phyloP scores from a whole-genome alignment of 352 stramenopile genomes.

The Phytophthora idaei region DNA sequence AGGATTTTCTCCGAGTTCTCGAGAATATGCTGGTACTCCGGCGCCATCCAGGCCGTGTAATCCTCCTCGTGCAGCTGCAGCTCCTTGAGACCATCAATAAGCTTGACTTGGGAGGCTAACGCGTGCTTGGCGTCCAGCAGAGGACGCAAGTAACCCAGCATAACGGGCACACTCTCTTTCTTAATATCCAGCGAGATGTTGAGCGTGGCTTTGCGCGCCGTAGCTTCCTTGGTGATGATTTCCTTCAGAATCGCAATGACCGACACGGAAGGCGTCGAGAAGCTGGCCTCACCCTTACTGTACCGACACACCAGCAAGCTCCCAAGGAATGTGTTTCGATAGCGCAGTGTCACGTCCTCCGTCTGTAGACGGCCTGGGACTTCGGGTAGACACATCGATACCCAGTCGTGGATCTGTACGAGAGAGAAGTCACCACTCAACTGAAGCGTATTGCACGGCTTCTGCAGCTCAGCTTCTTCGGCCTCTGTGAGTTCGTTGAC shows the following conservation, averaged over 20 bases:
- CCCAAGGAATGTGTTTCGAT: constrained; percentile 79
- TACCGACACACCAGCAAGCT: constrained; percentile 80
- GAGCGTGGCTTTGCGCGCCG: constrained; percentile 72
- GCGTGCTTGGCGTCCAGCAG: constrained; percentile 76
- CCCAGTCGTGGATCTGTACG: constrained; percentile 88
- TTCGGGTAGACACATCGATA: constrained; percentile 77
- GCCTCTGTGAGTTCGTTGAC: constrained; percentile 63
- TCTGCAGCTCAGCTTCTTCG: constrained; percentile 58
- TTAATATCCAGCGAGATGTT: constrained; percentile 86
- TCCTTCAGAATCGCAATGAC: constrained; percentile 88
- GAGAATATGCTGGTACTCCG: constrained; percentile 83
- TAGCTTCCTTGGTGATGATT: constrained; percentile 86
- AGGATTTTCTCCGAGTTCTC: constrained; percentile 66
- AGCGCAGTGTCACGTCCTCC: constrained; percentile 75
- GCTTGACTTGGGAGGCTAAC: constrained; percentile 75
- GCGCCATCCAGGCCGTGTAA: constrained; percentile 71
- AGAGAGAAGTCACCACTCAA: constrained; percentile 80
- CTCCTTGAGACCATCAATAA: constrained; percentile 87
- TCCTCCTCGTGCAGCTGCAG: constrained; percentile 84
- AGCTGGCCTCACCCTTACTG: constrained; percentile 72
- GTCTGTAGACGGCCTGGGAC: constrained; percentile 75
- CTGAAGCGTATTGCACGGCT: constrained; percentile 66
- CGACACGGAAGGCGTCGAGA: constrained; percentile 78
- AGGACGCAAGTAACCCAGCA: constrained; percentile 68
- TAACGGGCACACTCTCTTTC: constrained; percentile 74